phyloP scores from a whole-genome alignment of 331 rosid genomes.

The Quercus tomentella region DNA sequence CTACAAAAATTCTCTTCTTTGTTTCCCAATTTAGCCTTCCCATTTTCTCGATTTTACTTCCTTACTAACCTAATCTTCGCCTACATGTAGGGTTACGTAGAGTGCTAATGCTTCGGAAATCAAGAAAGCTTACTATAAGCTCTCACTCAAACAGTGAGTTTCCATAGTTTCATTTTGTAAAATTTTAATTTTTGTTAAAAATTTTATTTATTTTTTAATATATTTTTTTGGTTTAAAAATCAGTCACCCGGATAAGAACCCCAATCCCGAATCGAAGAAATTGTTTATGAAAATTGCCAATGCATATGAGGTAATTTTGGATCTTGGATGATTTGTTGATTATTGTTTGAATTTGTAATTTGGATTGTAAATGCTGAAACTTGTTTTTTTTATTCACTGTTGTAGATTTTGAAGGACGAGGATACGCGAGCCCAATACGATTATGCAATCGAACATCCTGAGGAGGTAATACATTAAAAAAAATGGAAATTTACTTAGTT shows the following conservation, averaged over 20 bases:
- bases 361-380: background rate
- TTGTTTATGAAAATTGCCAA: conserved; percentile 85
- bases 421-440: conserved; percentile 87
- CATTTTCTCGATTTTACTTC: background rate
- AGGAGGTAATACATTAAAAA: conserved; percentile 53
- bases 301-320: conserved; percentile 79
- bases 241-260: conserved; percentile 93
- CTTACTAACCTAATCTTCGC: background rate
- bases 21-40: conserved; percentile 8
- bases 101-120: conserved; percentile 75
- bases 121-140: conserved; percentile 92
- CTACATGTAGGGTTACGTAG: conserved; percentile 62
- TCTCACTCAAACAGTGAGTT: conserved; percentile 72
- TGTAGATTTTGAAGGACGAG: conserved; percentile 87
- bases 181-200: background rate
- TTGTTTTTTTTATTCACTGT: background rate
- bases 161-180: background rate
- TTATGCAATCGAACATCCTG: conserved; percentile 96
- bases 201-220: background rate
- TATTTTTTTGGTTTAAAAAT: background rate
- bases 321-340: background rate
- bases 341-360: background rate
- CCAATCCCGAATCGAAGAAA: conserved; percentile 91
- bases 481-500: too few species aligned
- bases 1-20: background rate